Evolutionary conservation across 2,329 filamentous ascomycete species (phyloP).

Genomic region (Decorospora gaudefroyi): DNA sequence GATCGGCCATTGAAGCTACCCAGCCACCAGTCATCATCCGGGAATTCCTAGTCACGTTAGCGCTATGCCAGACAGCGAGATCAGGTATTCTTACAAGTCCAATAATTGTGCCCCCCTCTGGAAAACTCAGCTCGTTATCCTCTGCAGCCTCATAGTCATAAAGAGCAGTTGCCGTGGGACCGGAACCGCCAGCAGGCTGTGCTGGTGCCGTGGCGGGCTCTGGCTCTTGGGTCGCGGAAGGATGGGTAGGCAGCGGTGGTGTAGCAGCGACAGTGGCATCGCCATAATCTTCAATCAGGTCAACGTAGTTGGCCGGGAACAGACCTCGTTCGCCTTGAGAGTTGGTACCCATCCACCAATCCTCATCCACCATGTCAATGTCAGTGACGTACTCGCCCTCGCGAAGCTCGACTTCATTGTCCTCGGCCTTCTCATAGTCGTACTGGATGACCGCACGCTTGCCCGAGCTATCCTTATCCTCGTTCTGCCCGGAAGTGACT

Average conservation of each 20-base stretch:
- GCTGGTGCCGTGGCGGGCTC: conserved; percentile 40
- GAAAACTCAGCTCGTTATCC: conserved; percentile 85
- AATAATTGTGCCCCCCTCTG: conserved; percentile 81
- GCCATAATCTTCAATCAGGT: conserved; percentile 71
- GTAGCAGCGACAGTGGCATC: conserved; percentile 43
- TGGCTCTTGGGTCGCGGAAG: conserved; percentile 47
- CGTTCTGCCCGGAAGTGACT: conserved; percentile 45
- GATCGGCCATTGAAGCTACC: conserved; percentile 78
- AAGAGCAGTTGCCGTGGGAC: conserved; percentile 76
- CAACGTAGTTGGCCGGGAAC: conserved; percentile 97
- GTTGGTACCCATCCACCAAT: conserved; percentile 99
- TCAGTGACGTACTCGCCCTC: conserved; percentile 88
- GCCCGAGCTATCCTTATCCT: conserved; percentile 55
- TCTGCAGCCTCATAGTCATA: conserved; percentile 98
- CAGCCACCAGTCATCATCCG: conserved; percentile 99
- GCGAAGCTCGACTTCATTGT: conserved; percentile 89
- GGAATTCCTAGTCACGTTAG: conserved; percentile 72
- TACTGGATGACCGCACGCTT: conserved; percentile 82
- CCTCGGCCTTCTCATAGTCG: conserved; percentile 96
- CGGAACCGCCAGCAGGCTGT: conserved; percentile 50
- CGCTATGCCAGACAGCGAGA: not conserved
- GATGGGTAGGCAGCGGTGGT: conserved; percentile 49
- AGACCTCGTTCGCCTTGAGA: conserved; percentile 79
- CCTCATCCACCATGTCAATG: conserved; percentile 96
- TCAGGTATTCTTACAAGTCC: conserved; percentile 65